Conservation (phyloP, 1,139 yeast genomes). For the Pichia sp. region DNA sequence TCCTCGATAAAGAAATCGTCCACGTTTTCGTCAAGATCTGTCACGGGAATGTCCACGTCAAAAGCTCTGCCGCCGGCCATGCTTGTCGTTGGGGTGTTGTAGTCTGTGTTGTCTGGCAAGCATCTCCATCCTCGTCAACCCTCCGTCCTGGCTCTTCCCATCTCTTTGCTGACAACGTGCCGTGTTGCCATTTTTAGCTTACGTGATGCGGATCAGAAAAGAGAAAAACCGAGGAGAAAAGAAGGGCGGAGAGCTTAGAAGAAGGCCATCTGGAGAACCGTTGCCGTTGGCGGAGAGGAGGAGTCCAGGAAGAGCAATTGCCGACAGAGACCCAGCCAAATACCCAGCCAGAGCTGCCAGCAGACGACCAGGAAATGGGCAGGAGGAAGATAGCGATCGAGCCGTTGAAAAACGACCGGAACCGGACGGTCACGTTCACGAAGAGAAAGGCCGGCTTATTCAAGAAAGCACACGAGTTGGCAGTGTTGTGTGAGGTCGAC, state of each 20-base stretch:
- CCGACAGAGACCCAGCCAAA: not conserved
- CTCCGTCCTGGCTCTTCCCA: too few relatives aligned
- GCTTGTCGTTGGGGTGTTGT: not conserved
- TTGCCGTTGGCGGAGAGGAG: not conserved
- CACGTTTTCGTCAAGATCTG: slow-evolving; percentile 53
- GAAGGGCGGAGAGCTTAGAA: not conserved
- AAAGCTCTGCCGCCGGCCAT: slow-evolving; percentile 19
- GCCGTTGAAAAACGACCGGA: slow-evolving; percentile 87
- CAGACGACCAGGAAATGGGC: slow-evolving; percentile 54
- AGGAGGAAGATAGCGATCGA: slow-evolving; percentile 93
- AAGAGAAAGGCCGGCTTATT: slow-evolving; percentile 93
- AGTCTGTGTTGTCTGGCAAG: not conserved
- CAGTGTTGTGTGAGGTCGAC: slow-evolving; percentile 90
- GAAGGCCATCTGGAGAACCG: not conserved
- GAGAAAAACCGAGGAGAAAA: not conserved
- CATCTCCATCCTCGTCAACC: too few relatives aligned
- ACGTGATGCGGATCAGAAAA: not conserved
- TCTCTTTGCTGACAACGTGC: too few relatives aligned
- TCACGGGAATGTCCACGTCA: slow-evolving; percentile 52
- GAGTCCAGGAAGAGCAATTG: not conserved
- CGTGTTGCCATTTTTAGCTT: not conserved
- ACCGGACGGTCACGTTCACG: slow-evolving; percentile 82
- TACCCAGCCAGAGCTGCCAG: too few relatives aligned
- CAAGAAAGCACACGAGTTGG: slow-evolving; percentile 92
- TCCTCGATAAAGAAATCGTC: slow-evolving; percentile 35